These are phyloP conservation scores for Escallonia rubra DNA, from an alignment of 129 eudicot species.

Conservation along the genomic window DNA sequence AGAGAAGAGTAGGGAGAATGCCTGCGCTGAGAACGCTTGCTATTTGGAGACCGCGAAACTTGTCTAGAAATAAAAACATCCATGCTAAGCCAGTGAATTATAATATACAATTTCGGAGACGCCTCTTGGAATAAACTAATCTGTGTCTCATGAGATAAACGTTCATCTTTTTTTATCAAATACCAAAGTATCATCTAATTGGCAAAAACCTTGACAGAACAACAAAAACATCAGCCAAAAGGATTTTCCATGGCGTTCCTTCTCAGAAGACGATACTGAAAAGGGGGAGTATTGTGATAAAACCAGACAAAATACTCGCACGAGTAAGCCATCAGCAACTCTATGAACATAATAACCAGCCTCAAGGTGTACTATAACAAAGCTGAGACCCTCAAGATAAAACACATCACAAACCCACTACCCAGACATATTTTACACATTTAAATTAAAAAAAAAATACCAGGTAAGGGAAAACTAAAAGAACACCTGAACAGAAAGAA, in stretches of 20 bases:
- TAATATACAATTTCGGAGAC: conserved; percentile 16
- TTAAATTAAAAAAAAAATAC: too few species aligned
- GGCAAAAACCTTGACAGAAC: neutral
- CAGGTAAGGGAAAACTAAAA: too few species aligned
- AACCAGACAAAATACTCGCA: too few species aligned
- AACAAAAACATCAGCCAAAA: neutral
- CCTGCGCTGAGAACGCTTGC: conserved; percentile 99
- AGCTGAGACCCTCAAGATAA: too few species aligned
- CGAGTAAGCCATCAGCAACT: too few species aligned
- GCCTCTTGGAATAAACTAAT: neutral
- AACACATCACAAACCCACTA: too few species aligned
- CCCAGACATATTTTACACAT: too few species aligned
- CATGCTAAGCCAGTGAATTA: conserved; percentile 77
- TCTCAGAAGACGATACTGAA: neutral
- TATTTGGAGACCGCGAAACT: conserved; percentile 98
- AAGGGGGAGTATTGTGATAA: too few species aligned
- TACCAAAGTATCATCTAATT: neutral
- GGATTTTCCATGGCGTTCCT: neutral
- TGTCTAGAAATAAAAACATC: conserved; percentile 87
- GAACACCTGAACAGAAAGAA: too few species aligned
- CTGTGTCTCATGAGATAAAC: conserved; percentile 10
- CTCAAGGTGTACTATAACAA: too few species aligned
- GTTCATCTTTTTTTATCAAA: conserved; percentile 13
- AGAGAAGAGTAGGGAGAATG: conserved; percentile 98
- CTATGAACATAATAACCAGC: too few species aligned